phyloP scores from a whole-genome alignment of 2,329 filamentous ascomycete species.

The Lachnellula suecica region DNA sequence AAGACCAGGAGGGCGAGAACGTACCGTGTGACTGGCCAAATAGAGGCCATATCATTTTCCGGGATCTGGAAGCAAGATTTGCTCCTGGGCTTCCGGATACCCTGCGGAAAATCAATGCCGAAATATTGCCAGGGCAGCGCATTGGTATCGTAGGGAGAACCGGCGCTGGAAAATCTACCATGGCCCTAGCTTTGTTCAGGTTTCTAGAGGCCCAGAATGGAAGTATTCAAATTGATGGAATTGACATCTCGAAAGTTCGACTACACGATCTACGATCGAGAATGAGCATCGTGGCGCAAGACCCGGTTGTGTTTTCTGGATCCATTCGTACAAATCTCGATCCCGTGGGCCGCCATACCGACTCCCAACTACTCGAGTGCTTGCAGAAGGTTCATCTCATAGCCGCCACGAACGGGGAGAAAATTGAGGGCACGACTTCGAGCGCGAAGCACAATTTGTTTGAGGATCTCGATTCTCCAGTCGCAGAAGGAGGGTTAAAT shows the following conservation, averaged over 20 bases:
- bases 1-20: constrained; percentile 57
- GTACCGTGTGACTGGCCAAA: constrained; percentile 72
- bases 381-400: constrained; percentile 89
- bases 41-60: constrained; percentile 67
- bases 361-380: constrained; percentile 81
- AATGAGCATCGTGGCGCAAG: constrained; percentile 33
- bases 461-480: neutral
- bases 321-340: constrained; percentile 90
- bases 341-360: constrained; percentile 80
- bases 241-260: constrained; percentile 32
- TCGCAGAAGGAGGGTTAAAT: neutral
- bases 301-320: constrained; percentile 84
- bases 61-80: constrained; percentile 72
- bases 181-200: constrained; percentile 26
- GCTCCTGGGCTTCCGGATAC: constrained; percentile 68
- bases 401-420: neutral
- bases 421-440: neutral
- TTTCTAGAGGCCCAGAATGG: constrained; percentile 39
- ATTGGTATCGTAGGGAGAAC: constrained; percentile 30
- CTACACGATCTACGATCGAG: constrained; percentile 29
- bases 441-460: neutral
- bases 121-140: constrained; percentile 58
- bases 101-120: constrained; percentile 66
- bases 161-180: constrained; percentile 29
- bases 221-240: constrained; percentile 27